Evolutionary conservation across 768 basidiomycete species (phyloP), one percentile per base, ranked within the genome.

Genomic region (Guyanaporus albipodus): DNA sequence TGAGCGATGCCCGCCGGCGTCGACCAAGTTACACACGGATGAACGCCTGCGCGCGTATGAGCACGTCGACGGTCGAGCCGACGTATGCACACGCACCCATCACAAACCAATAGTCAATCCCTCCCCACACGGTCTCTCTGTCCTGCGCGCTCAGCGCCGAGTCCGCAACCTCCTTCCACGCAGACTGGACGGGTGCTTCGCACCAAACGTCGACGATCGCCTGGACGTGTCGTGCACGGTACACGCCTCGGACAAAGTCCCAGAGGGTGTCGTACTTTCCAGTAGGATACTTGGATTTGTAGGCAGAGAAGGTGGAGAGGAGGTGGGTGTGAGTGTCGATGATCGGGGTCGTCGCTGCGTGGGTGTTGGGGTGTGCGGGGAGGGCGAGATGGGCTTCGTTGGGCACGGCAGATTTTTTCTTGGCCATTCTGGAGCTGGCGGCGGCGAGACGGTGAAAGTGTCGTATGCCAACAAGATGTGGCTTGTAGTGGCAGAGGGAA

Each of bases 121-220:
- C 84, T 18, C 73, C 77, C 89, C 88, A 91, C 34, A 72, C 70
- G 1, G 59, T 58, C 27, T 59, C 56, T 50, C 79, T 67, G 39
- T 77, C 75, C 44, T 77, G 71, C 24, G 65, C 62, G 0, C 69
- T 73, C 48, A 83, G 23, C 3, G 86, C 85, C 2, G 82, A 79
- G 63, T 89, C 84, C 1, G 89, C 89, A 35, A 87, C 70, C 50
- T 83, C 83, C 55, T 70, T 77, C 87, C 87, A 91, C 1, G 44
- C 49, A 27, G 52, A 68, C 49, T 69, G 70, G 12, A 88, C 79
- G 0, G 89, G 85, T 0, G 85, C 85, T 58, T 91, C 91, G 54
- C 91, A 93, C 85, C 87, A 93, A 3, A 93, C 91, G 54, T 93
- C 91, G 6, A 93, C 80, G 43, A 92, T 73, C 6, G 81, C 75